Base-by-base conservation (phyloP, 345 rosid genomes). In the Erysimum cheiranthoides region DNA sequence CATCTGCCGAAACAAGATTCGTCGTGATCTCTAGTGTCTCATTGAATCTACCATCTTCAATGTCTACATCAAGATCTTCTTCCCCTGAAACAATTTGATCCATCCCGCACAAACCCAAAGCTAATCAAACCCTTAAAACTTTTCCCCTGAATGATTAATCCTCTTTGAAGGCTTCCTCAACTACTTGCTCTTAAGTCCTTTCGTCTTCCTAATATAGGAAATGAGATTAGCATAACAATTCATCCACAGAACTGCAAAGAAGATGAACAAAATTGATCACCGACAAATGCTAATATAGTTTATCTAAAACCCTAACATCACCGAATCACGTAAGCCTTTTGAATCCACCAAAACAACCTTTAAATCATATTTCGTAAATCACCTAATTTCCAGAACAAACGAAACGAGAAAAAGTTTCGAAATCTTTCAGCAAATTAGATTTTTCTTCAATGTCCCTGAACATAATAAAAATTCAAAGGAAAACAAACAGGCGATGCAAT, bases 31-130 rank as follows among this genome's bases (percentile, higher is more conserved):
- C 75, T 12, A 31, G 72, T 70, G 69, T 49, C 42, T 58, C 74
- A 34, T 50, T 66, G 63, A 73, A 57, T 14, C 65, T 39, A 47
- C 70, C 66, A 70, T 71, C 78, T 79, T 92, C 99, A 59, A 90
- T 87, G 80, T 87, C 96, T 70, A 86, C 80, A 36, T 82, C 87
- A 49, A 82, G 52, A 67, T 81, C 89, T 63, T 73, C 77, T 40
- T 50, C 87, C 39, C 45, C 66, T 10, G 78, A 70, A 75, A 59
- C 78, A 18, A 62, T 68, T 11, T 61, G 78, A 75, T 65, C 84
- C 89, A 86, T 86, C 62, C 3, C 43, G n/a, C 50, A 60, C 64
- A 75, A 18, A 59, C 21, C 0, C 42, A 58, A 66, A 66, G 34
- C 66, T 65, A 45, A 73, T 42, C 51, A 57, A 72, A 61, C 16